These are phyloP conservation scores for Xylariomycetidae sp. DNA, from an alignment of 2,329 filamentous ascomycete species.

Conservation along the genomic window DNA sequence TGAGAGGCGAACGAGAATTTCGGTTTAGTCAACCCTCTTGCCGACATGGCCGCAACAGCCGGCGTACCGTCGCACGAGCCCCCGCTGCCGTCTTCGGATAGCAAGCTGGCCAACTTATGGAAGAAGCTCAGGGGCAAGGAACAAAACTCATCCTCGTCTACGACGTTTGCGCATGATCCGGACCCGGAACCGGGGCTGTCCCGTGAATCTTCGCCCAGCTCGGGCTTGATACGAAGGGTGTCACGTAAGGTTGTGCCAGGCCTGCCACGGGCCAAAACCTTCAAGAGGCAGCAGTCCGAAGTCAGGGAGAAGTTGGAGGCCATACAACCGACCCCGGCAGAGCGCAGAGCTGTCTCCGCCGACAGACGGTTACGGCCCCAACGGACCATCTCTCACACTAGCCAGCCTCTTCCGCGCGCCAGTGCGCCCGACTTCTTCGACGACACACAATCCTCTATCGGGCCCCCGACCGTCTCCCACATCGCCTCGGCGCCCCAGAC, in stretches of 20 bases:
- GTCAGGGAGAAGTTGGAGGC: conserved; percentile 68
- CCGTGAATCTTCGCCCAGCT: conserved; percentile 16
- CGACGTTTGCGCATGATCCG: conserved; percentile 15
- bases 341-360: conserved; percentile 67
- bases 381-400: conserved; percentile 28
- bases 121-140: conserved; percentile 22
- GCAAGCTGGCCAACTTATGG: conserved; percentile 18
- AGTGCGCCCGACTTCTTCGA: conserved; percentile 45
- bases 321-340: conserved; percentile 55
- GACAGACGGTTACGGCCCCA: conserved; percentile 44
- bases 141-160: conserved; percentile 13
- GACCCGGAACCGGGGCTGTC: conserved; percentile 11
- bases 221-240: conserved; percentile 36
- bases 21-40: conserved; percentile 12
- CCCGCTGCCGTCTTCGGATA: conserved; percentile 16
- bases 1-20: too few species aligned
- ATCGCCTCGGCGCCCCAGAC: conserved; percentile 26
- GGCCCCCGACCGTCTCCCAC: conserved; percentile 17
- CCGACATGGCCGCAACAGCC: conserved; percentile 23
- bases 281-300: conserved; percentile 80
- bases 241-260: conserved; percentile 68
- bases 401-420: conserved; percentile 36
- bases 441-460: conserved; percentile 22
- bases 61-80: conserved; percentile 19
- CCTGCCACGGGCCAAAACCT: conserved; percentile 71